Conservation (phyloP, 2,329 filamentous ascomycete species). For the Karstenula rhodostoma region DNA sequence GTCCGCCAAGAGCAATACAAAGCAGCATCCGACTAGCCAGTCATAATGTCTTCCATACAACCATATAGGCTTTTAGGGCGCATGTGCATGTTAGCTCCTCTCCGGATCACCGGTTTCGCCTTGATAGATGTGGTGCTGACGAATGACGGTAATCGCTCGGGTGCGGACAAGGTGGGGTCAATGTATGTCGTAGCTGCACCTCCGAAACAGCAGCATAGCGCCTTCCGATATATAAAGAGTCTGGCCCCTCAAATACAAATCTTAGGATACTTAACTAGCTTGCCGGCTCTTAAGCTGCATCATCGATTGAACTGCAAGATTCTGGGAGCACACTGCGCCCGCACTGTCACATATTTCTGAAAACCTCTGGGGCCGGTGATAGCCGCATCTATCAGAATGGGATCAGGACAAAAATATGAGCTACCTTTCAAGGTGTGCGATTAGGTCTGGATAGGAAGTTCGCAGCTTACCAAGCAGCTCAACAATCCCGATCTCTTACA, state of each 20-base stretch:
- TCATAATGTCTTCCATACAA: conserved; percentile 4
- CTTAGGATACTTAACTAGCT: not conserved
- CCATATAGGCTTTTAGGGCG: not conserved
- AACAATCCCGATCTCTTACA: conserved; percentile 64
- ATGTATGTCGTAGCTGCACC: conserved; percentile 13
- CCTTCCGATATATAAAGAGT: not conserved
- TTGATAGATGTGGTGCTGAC: conserved; percentile 8
- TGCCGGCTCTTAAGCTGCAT: not conserved
- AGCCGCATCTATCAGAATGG: conserved; percentile 24
- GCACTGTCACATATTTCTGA: not conserved
- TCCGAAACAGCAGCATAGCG: conserved; percentile 6
- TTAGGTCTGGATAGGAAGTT: not conserved
- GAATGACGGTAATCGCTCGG: conserved; percentile 14
- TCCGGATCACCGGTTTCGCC: conserved; percentile 19
- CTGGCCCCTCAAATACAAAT: not conserved
- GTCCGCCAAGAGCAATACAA: conserved; percentile 16
- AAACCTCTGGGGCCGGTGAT: not conserved
- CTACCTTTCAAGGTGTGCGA: conserved; percentile 55
- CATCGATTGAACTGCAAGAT: not conserved
- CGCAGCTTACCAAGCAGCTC: conserved; percentile 48
- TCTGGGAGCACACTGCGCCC: not conserved
- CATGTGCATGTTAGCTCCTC: conserved; percentile 10
- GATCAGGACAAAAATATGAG: conserved; percentile 38
- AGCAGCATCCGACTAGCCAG: conserved; percentile 3
- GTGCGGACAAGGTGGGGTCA: conserved; percentile 32